Conservation (phyloP, 371 early-diverging fungal species). For the Capniomyces stellatus region DNA sequence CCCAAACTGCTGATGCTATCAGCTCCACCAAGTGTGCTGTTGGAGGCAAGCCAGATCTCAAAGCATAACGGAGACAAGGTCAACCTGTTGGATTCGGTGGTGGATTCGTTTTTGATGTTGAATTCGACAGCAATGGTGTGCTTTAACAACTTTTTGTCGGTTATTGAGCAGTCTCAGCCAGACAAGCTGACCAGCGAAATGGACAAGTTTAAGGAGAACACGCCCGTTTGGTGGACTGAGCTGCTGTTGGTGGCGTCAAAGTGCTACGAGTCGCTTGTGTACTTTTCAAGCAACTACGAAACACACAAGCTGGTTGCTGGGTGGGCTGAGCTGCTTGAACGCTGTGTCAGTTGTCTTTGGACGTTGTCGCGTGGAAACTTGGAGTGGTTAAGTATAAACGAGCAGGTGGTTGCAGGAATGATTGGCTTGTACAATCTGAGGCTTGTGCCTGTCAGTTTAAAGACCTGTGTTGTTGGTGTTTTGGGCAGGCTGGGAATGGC, state of each 20-base stretch:
- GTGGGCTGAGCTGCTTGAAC: neutral
- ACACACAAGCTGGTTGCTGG: too few relatives aligned
- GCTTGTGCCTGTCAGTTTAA: neutral
- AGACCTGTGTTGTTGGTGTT: neutral
- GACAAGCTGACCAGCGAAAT: too few relatives aligned
- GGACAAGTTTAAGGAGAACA: too few relatives aligned
- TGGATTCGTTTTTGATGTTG: slow-evolving; percentile 17
- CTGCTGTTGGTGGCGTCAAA: too few relatives aligned
- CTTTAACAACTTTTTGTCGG: slow-evolving; percentile 54
- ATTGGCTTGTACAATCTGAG: neutral
- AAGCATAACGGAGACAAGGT: neutral
- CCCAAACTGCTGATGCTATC: neutral
- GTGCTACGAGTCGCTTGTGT: too few relatives aligned
- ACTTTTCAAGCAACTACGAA: too few relatives aligned
- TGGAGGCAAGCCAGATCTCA: neutral
- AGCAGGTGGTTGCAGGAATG: neutral
- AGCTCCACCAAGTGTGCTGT: neutral
- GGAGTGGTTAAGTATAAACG: neutral
- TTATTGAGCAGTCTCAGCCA: too few relatives aligned
- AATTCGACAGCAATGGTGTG: slow-evolving; percentile 50
- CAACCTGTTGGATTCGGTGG: slow-evolving; percentile 3
- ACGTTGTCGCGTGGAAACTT: neutral
- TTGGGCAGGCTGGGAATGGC: neutral
- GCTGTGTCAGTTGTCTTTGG: neutral
- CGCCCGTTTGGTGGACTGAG: too few relatives aligned